Evolutionary conservation across 192 early-diverging fungal species (phyloP).

Genomic region (Dissophora globulifera): DNA sequence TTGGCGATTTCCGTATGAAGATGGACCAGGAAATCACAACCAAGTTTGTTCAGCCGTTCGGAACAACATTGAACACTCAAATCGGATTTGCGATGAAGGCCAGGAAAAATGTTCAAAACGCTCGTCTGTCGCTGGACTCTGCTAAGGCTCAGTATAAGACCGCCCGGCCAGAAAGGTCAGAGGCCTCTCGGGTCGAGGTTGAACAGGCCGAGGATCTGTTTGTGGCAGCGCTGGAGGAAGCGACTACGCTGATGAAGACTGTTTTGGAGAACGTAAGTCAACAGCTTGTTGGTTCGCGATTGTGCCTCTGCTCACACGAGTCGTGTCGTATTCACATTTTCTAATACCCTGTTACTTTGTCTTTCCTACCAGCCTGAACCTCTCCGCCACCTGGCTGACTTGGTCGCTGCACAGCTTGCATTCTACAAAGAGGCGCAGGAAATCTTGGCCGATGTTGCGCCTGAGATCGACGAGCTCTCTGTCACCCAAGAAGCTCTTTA

Average conservation of each 20-base stretch:
- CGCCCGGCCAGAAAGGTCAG: conserved; percentile 75
- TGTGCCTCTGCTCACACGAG: not conserved
- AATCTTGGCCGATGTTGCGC: conserved; percentile 76
- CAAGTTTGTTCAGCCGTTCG: conserved; percentile 83
- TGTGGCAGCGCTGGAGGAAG: conserved; percentile 94
- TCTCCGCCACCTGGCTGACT: conserved; percentile 82
- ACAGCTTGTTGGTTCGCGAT: too few relatives aligned
- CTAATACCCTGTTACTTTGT: too few relatives aligned
- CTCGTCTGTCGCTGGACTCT: conserved; percentile 88
- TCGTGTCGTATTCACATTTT: too few relatives aligned
- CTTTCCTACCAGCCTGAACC: conserved; percentile 73
- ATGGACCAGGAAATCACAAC: conserved; percentile 77
- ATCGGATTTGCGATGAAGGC: conserved; percentile 89
- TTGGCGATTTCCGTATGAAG: conserved; percentile 81
- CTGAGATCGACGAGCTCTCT: conserved; percentile 95
- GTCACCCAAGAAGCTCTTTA: conserved; percentile 94
- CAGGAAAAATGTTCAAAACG: conserved; percentile 83
- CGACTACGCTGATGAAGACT: conserved; percentile 92
- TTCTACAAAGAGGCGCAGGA: conserved; percentile 89
- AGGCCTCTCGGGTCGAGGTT: conserved; percentile 84
- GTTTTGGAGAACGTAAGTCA: conserved; percentile 82
- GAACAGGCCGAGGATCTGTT: conserved; percentile 95
- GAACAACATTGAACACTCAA: conserved; percentile 72
- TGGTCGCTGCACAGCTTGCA: conserved; percentile 86
- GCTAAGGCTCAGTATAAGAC: conserved; percentile 82